Evolutionary conservation across 1,284 basidiomycete genomes (phyloP), one percentile per base, ranked within the genome.

Genomic region (Mycena sp.): DNA sequence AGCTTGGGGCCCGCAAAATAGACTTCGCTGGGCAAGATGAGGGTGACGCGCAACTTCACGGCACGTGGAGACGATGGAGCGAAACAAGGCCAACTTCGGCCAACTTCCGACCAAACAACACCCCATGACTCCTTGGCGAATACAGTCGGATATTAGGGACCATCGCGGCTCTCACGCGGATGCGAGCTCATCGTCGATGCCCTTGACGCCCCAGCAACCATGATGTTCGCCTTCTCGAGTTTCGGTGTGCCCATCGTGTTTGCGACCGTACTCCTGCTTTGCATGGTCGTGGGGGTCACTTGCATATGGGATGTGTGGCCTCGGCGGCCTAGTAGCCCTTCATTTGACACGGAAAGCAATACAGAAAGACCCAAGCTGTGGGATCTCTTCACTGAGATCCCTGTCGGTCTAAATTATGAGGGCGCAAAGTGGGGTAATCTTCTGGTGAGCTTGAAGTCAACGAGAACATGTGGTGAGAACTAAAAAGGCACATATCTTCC

Each of bases 271-370:
- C 30, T 58, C 17, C 12, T 51, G 2, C 9, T 58, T 9, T 30
- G 23, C 30, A 51, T 58, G 41, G 10, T 17, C 0, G 41, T 51
- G 11, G 57, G 57, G 6, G 32, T 45, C 3, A 29, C 23, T 17
- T 58, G 57, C 32, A 44, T 58, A 6, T 58, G 56, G 56, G 56
- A 50, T 26, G 25, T 49, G 38, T 32, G 56, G 38, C 9, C 9
- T 21, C 40, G 48, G 10, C 19, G 25, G 4, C 25, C 50, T 1
- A 21, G 9, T 17, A 32, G 16, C 6, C 7, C 28, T 19, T 30
- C 30, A 0, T 19, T 32, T 21, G 55, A 7, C 40, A 7, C n/a
- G 3, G 21, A n/a, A 2, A 5, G 10, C 29, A 48, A 43, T 6
- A 7, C 29, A 12, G 49, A 58, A 23, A 43, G 3, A 12, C 57